Percentiles rank a stretch among this genome's conserved stretches.
These are phyloP conservation scores for Plantago ovata DNA, from an alignment of 257 asterid genomes.

Conservation along the genomic window DNA sequence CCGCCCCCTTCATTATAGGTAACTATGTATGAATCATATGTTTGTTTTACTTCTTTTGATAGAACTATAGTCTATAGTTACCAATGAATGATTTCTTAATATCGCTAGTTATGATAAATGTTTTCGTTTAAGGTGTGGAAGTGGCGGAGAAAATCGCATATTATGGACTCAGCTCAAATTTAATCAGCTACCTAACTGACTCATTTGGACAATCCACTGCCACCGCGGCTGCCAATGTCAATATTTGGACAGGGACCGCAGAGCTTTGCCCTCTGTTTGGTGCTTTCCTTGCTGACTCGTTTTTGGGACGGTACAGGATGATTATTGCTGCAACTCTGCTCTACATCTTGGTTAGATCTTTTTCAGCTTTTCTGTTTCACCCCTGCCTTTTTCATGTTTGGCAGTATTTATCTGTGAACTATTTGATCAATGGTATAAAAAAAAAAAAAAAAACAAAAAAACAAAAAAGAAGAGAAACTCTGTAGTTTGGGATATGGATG, in stretches of 20 bases:
- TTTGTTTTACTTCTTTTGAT: neutral
- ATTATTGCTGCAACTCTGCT: constrained; percentile 27
- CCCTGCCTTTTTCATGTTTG: too few relatives aligned
- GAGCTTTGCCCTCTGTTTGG: constrained; percentile 35
- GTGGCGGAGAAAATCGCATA: constrained; percentile 22
- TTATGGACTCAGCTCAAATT: constrained; percentile 32
- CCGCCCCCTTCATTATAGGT: constrained; percentile 39
- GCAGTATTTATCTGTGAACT: too few relatives aligned
- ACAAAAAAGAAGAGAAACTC: too few relatives aligned
- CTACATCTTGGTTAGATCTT: constrained; percentile 35
- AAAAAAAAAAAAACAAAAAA: too few relatives aligned
- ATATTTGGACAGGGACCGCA: constrained; percentile 34
- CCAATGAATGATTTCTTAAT: neutral
- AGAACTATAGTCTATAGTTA: neutral
- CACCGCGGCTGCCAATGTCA: constrained; percentile 37
- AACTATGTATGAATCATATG: neutral
- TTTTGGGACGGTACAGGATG: constrained; percentile 35
- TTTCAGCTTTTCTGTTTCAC: too few relatives aligned
- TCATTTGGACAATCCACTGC: constrained; percentile 41
- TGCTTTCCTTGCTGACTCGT: constrained; percentile 40
- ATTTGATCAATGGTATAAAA: too few relatives aligned
- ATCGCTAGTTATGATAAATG: too few relatives aligned
- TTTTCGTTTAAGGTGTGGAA: constrained; percentile 19
- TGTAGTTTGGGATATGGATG: too few relatives aligned
- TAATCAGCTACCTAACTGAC: constrained; percentile 38